These are phyloP conservation scores for Candida sojae DNA, from an alignment of 1,139 yeast species.

Conservation along the genomic window DNA sequence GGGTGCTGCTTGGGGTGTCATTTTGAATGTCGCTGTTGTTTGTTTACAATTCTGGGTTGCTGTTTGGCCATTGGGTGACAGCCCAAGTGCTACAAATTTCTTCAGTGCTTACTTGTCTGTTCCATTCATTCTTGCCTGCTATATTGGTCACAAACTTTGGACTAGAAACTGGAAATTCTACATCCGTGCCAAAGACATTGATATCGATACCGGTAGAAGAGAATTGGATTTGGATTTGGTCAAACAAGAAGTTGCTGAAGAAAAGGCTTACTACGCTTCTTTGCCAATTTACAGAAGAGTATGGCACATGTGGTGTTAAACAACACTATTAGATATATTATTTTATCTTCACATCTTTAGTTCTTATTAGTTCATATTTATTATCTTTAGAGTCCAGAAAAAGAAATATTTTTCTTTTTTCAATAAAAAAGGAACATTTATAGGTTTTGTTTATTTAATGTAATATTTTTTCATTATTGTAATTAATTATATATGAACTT, in stretches of 20 bases:
- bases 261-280: conserved; percentile 50
- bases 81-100: conserved; percentile 59
- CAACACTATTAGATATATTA: too few relatives aligned
- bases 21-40: conserved; percentile 63
- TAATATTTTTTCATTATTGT: too few relatives aligned
- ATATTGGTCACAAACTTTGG: conserved; percentile 58
- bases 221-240: conserved; percentile 64
- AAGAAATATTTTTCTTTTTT: too few relatives aligned
- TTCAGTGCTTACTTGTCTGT: conserved; percentile 64
- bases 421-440: too few relatives aligned
- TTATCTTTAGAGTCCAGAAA: neutral
- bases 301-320: conserved; percentile 58
- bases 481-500: too few relatives aligned
- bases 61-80: conserved; percentile 61
- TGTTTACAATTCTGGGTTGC: conserved; percentile 84
- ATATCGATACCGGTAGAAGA: conserved; percentile 71
- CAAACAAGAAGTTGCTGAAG: conserved; percentile 66
- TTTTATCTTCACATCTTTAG: neutral
- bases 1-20: conserved; percentile 70
- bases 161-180: conserved; percentile 52
- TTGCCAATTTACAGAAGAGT: conserved; percentile 56
- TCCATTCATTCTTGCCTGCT: conserved; percentile 60
- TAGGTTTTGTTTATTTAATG: too few relatives aligned
- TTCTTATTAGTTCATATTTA: neutral
- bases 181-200: conserved; percentile 54